Percentiles rank a stretch among this genome's conserved stretches.
Conservation (phyloP, 2,329 filamentous ascomycete species). For the Alternaria angustiovoidea region DNA sequence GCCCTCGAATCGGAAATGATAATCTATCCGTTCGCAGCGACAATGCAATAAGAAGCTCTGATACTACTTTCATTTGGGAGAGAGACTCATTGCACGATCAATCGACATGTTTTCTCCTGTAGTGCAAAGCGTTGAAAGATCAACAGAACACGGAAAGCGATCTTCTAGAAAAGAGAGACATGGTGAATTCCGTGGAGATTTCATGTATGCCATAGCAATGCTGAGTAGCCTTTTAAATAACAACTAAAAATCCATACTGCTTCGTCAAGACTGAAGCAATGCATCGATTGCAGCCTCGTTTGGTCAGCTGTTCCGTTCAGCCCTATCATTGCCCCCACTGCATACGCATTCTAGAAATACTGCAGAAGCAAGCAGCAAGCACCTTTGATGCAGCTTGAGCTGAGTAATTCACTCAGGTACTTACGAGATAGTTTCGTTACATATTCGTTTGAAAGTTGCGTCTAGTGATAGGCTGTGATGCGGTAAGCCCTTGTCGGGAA, state of each 20-base stretch:
- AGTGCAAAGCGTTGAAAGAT: not conserved
- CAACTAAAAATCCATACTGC: slow-evolving; percentile 5
- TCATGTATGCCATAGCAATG: slow-evolving; percentile 4
- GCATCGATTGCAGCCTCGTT: slow-evolving; percentile 16
- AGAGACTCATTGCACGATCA: not conserved
- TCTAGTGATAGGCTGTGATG: not conserved
- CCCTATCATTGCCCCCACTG: slow-evolving; percentile 6
- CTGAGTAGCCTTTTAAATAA: slow-evolving; percentile 5
- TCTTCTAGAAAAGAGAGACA: not conserved
- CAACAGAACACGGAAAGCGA: not conserved
- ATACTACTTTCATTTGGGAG: not conserved
- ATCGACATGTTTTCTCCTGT: not conserved
- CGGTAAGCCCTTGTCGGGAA: not conserved
- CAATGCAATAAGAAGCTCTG: not conserved
- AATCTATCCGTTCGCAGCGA: not conserved
- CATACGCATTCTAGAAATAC: slow-evolving; percentile 4
- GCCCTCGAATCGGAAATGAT: not conserved
- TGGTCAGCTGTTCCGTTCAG: slow-evolving; percentile 19
- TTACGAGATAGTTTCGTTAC: not conserved
- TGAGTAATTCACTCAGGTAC: slow-evolving; percentile 21
- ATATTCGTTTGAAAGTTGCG: slow-evolving; percentile 2
- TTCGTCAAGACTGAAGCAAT: slow-evolving; percentile 13
- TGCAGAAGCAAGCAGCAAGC: slow-evolving; percentile 2
- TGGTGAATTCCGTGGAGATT: not conserved
- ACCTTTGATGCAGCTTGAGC: slow-evolving; percentile 6